Evolutionary conservation across 2,329 filamentous ascomycete species (phyloP).

Genomic region (Cladosporium sp.): DNA sequence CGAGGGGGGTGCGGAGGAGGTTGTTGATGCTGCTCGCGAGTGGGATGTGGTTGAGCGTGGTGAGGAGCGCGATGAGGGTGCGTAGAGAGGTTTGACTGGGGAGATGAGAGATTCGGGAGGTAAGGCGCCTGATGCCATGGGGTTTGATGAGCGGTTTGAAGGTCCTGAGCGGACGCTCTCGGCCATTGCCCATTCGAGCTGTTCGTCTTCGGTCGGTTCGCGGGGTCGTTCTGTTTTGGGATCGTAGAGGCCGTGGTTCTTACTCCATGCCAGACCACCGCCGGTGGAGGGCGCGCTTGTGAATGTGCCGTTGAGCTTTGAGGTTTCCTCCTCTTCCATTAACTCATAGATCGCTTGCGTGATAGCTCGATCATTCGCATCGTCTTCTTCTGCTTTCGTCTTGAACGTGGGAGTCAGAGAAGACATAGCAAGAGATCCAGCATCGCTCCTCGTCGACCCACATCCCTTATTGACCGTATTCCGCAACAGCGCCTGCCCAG

Average conservation of each 20-base stretch:
- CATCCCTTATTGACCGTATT: slow-evolving; percentile 68
- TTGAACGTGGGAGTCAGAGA: slow-evolving; percentile 69
- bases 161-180: slow-evolving; percentile 22
- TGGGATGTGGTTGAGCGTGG: not conserved
- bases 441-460: slow-evolving; percentile 64
- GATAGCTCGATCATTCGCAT: slow-evolving; percentile 83
- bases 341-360: slow-evolving; percentile 81
- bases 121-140: slow-evolving; percentile 3
- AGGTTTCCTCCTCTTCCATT: slow-evolving; percentile 69
- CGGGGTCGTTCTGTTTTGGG: slow-evolving; percentile 13
- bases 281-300: slow-evolving; percentile 52
- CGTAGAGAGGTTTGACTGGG: slow-evolving; percentile 13
- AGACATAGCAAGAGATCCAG: slow-evolving; percentile 61
- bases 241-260: slow-evolving; percentile 33
- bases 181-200: slow-evolving; percentile 33
- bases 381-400: slow-evolving; percentile 81
- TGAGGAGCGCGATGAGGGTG: not conserved
- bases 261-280: slow-evolving; percentile 33
- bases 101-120: slow-evolving; percentile 13
- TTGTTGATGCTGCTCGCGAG: not conserved
- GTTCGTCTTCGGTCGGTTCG: slow-evolving; percentile 31
- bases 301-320: slow-evolving; percentile 47
- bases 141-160: not conserved
- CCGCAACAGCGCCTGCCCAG: slow-evolving; percentile 61
- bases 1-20: slow-evolving; percentile 1